phyloP scores from a whole-genome alignment of 306 rosid species.

The Biancaea sappan region DNA sequence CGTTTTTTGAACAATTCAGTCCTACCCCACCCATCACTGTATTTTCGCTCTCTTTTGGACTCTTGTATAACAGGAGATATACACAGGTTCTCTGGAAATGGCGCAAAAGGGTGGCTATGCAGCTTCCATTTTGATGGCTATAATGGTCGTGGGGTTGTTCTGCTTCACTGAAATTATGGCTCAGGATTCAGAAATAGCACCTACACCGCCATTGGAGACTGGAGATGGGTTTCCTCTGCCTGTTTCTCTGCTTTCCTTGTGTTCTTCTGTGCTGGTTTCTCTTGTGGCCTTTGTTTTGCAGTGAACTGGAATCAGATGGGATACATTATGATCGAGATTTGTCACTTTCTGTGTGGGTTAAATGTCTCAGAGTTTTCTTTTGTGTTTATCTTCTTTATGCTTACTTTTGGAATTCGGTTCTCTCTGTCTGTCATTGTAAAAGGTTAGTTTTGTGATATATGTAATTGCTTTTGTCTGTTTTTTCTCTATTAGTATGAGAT shows the following conservation, averaged over 20 bases:
- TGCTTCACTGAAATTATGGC: constrained; percentile 41
- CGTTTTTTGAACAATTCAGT: constrained; percentile 27
- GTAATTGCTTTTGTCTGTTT: constrained; percentile 1
- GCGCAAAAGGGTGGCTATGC: constrained; percentile 36
- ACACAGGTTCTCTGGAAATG: constrained; percentile 42
- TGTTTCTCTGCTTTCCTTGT: constrained; percentile 39
- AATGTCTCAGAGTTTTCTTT: constrained; percentile 10
- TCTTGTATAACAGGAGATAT: background rate
- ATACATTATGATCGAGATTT: constrained; percentile 26
- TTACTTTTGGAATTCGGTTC: constrained; percentile 28
- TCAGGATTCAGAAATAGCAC: constrained; percentile 44
- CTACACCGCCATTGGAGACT: constrained; percentile 51
- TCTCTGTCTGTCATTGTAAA: constrained; percentile 25
- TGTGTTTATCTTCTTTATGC: constrained; percentile 19
- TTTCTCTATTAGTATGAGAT: background rate
- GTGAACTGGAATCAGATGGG: constrained; percentile 6
- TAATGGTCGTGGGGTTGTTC: constrained; percentile 37
- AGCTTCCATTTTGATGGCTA: constrained; percentile 24
- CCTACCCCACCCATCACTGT: constrained; percentile 9
- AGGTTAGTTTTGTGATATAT: constrained; percentile 35
- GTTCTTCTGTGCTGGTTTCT: constrained; percentile 50
- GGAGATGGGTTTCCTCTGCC: constrained; percentile 52
- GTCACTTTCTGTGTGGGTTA: constrained; percentile 19
- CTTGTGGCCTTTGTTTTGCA: constrained; percentile 43
- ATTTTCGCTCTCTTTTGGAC: constrained; percentile 17